Evolutionary conservation across 441 rosid species (phyloP), one percentile per base, ranked within the genome.

Genomic region (Codiaeum variegatum): DNA sequence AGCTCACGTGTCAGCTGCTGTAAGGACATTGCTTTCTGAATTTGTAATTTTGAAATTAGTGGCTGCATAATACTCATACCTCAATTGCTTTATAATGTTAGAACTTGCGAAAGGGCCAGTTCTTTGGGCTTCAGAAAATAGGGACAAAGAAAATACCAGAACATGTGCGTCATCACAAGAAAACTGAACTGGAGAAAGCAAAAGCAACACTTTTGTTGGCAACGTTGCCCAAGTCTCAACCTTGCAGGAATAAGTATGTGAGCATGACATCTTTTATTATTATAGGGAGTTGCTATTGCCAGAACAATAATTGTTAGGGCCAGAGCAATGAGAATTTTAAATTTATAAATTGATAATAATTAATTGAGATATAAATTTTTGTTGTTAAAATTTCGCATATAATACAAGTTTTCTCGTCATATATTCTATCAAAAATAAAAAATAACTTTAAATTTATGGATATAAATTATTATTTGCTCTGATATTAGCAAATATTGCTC

Each of bases 81-180:
- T 61, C 12, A 69, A 16, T 51, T 68, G 18, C 72, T 31, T 74
- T 66, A 26, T 74, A 40, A 73, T 74, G 74, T 34, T 86, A 91
- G 97, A 95, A 92, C 82, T 88, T 88, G 46, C 73, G 79, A 72
- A 91, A 86, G 73, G 98, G 96, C 40, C 81, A 83, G 68, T 90
- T 87, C 87, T 87, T 84, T 77, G 97, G 96, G 1, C 92, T 95
- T 71, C 97, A 88, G 75, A 95, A 89, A 77, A 88, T 95, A 67
- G 98, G 98, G 69, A 55, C 85, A n/a, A 93, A 93, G 88, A 82
- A 36, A 79, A 95, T 95, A 61, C 99, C 99, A 29, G 93, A 89
- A 81, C 93, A 93, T 82, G 93, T 89, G 55, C 86, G 99, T 78
- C 87, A 86, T 78, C 96, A 86, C 84, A 91, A 88, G 77, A 88